These are phyloP conservation scores for Cicer judaicum DNA, from an alignment of 306 rosid genomes.

Conservation along the genomic window DNA sequence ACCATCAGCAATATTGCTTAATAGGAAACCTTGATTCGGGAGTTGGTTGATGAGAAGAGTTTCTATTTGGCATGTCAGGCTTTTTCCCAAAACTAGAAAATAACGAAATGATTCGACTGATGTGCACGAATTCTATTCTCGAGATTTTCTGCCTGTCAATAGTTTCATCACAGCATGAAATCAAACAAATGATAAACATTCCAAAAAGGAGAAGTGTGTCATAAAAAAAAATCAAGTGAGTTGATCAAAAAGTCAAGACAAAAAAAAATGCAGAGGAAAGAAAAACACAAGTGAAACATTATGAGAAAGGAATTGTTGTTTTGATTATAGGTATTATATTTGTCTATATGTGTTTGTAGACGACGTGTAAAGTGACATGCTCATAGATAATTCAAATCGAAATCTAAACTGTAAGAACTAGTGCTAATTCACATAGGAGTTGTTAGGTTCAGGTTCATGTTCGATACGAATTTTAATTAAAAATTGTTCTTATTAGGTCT, in stretches of 20 bases:
- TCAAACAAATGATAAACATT: constrained; percentile 16
- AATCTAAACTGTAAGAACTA: background rate
- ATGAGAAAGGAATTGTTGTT: background rate
- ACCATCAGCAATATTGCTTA: constrained; percentile 79
- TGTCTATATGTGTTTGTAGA: background rate
- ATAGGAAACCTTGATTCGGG: constrained; percentile 68
- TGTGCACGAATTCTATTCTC: constrained; percentile 73
- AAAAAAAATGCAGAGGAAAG: constrained; percentile 16
- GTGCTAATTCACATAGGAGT: background rate
- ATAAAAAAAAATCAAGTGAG: background rate
- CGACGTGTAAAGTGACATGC: constrained; percentile 2
- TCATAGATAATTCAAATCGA: background rate
- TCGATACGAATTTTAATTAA: background rate
- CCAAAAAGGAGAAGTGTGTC: background rate
- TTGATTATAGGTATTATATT: background rate
- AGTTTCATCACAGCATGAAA: constrained; percentile 29
- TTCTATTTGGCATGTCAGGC: constrained; percentile 89
- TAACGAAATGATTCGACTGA: constrained; percentile 67
- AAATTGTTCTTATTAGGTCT: constrained; percentile 1
- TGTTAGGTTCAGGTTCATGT: background rate
- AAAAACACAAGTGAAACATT: background rate
- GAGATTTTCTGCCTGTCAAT: constrained; percentile 76
- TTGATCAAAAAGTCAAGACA: background rate
- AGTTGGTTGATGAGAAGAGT: constrained; percentile 93
- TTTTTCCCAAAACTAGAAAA: constrained; percentile 75